Conservation (phyloP, 2,329 filamentous ascomycete species). For the Scedosporium minutisporum region DNA sequence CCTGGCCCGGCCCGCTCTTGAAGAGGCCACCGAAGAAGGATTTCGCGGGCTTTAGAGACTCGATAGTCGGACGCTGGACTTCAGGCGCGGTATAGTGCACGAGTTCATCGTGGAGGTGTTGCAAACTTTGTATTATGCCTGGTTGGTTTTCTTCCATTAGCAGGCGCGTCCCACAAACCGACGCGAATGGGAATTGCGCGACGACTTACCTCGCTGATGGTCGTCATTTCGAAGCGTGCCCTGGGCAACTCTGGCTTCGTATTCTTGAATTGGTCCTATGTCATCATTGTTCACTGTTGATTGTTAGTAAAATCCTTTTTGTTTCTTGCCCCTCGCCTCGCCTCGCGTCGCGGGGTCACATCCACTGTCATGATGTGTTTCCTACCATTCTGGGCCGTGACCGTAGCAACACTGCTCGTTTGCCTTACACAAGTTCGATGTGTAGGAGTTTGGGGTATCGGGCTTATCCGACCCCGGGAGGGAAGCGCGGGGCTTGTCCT, state of each 20-base stretch:
- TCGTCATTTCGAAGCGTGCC: constrained; percentile 76
- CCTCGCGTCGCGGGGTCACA: background rate
- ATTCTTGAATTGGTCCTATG: constrained; percentile 74
- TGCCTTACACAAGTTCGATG: background rate
- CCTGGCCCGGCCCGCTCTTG: constrained; percentile 30
- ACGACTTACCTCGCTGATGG: constrained; percentile 67
- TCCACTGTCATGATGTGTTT: background rate
- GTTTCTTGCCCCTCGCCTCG: background rate
- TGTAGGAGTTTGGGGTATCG: background rate
- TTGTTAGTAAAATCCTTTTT: background rate
- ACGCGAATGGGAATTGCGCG: background rate
- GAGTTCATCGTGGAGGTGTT: constrained; percentile 81
- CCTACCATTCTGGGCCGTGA: constrained; percentile 1
- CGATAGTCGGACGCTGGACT: constrained; percentile 68
- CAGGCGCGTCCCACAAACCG: background rate
- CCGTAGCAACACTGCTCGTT: background rate
- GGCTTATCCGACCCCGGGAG: background rate
- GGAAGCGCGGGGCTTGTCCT: background rate
- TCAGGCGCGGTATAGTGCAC: constrained; percentile 61
- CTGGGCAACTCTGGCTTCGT: constrained; percentile 67
- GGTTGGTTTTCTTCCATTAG: constrained; percentile 7
- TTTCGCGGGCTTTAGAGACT: constrained; percentile 50
- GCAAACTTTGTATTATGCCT: constrained; percentile 83
- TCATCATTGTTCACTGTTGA: constrained; percentile 20
- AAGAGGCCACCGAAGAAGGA: constrained; percentile 55